Evolutionary conservation across 2,329 filamentous ascomycete genomes (phyloP).

Genomic region (Chrysoporthe cubensis): DNA sequence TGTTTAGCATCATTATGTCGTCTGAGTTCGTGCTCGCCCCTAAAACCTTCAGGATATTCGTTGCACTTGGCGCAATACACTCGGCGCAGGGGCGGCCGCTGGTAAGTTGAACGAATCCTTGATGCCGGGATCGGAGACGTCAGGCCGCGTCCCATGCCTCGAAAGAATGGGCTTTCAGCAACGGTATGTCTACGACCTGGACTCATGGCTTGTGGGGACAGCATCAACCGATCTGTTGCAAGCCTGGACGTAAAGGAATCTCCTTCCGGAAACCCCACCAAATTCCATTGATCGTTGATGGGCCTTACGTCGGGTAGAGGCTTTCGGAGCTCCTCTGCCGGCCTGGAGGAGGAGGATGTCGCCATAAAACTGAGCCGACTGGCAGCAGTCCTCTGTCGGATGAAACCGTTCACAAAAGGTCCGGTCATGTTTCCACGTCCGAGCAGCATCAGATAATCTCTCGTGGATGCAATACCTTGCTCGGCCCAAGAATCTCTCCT

Average conservation of each 20-base stretch:
- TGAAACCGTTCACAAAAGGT: conserved; percentile 46
- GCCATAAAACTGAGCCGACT: conserved; percentile 38
- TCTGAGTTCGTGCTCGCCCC: conserved; percentile 84
- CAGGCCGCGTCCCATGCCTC: conserved; percentile 43
- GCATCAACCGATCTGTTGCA: conserved; percentile 36
- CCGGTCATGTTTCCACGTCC: conserved; percentile 48
- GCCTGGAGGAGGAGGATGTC: conserved; percentile 39
- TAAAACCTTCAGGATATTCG: conserved; percentile 83
- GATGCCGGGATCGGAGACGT: conserved; percentile 48
- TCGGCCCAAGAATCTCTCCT: conserved; percentile 52
- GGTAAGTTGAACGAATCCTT: conserved; percentile 50
- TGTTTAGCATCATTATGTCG: conserved; percentile 67
- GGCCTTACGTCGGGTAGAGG: conserved; percentile 45
- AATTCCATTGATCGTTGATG: conserved; percentile 43
- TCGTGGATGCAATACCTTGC: conserved; percentile 50
- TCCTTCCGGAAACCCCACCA: conserved; percentile 34
- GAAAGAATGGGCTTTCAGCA: conserved; percentile 49
- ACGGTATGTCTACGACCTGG: conserved; percentile 50
- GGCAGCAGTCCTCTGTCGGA: conserved; percentile 42
- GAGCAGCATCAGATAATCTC: conserved; percentile 54
- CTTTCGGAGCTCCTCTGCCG: conserved; percentile 41
- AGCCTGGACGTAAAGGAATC: conserved; percentile 36
- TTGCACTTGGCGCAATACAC: conserved; percentile 79
- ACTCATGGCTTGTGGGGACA: conserved; percentile 36
- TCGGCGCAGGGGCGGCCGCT: conserved; percentile 65